Evolutionary conservation across 2,329 filamentous ascomycete species (phyloP), one percentile per base, ranked within the genome.

Genomic region (Arthrobotrys musiformis): DNA sequence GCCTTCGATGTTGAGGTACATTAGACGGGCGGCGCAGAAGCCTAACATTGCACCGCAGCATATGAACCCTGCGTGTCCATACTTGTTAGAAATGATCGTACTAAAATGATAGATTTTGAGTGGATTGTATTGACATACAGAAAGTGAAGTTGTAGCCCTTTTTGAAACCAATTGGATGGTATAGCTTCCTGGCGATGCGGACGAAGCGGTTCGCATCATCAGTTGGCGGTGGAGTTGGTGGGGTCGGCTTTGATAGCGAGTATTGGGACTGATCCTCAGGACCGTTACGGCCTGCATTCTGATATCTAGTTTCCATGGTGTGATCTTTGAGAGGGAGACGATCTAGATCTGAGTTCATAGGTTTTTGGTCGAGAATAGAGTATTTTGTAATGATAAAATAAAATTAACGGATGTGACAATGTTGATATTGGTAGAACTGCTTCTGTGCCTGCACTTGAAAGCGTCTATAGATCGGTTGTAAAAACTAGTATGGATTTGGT

Each of bases 101-200:
- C 8, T 4, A 4, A 19, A n/a, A 40, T 15, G 62, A 35, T 66
- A 11, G 13, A 4, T 2, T 44, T 17, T 33, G 17, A 5, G 9
- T 4, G 24, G 19, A 11, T 7, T 19, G 22, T 1, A 44, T 13
- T 50, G 19, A 79, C 78, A 60, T 68, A 81, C 85, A 90, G 1
- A 90, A 83, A 40, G 83, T 79, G 79, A 90, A 88, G 81, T 89
- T 90, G 84, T 89, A 89, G 37, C 84, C 84, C 79, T 87, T 87
- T 1, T 83, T 81, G 83, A 90, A 90, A 58, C 88, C 88, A 4
- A 72, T 64, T 1, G 68, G 60, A n/a, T 72, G 58, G n/a, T 72
- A 64, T 2, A 72, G 8, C n/a, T 66, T 64, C 37, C 68, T 35
- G n/a, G 46, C 46, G 26, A 46, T 54, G n/a, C 30, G 30, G 33